Base-by-base conservation (phyloP, 768 basidiomycete genomes). In the Rhodosporidiobolus odoratus region DNA sequence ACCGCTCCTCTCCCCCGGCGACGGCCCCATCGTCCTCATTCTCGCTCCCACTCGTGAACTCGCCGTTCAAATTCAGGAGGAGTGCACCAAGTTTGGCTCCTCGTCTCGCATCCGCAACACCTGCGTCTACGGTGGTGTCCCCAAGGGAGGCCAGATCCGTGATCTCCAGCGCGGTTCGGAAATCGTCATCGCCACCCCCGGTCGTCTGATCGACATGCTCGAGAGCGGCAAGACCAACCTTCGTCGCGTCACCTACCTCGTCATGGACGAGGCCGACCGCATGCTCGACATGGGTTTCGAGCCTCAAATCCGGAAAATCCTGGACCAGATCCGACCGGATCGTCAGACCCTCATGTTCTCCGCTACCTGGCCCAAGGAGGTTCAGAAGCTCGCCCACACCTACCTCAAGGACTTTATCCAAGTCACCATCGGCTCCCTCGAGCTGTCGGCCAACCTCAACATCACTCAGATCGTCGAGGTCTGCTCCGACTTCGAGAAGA, bases 201-300 rank as follows among this genome's bases (percentile, higher is more conserved):
- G 96, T 77, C 92, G 96, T 74, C 84, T 99, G 75, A 99, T 99
- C 76, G 96, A 99, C 79, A 98, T 99, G 96, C 86, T 99, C 35
- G 96, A 99, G 83, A 86, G 86, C 1, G 88, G 90, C 78, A 96
- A 96, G 82, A 98, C 94, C 30, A 98, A 98, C 81, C 85, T 99
- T 62, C 90, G 90, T 66, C 88, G 96, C 50, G 85, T 99, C 66
- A 99, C 96, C 30, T 99, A 98, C 81, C 85, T 99, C 48, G 96
- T 99, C 78, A 91, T 99, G 88, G 96, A 99, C 78, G 96, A 99
- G 81, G 96, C 96, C 54, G 96, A 99, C 83, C 91, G 96, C 78
- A 99, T 99, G 96, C 85, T 99, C 73, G 96, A 99, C 83, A 99
- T 99, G 96, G 96, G 96, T 84, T 99, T 99, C 83, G 96, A 99